Percentiles rank a stretch among this genome's conserved stretches.
phyloP scores from a whole-genome alignment of 495 filamentous ascomycete genomes.

The Neurospora hispaniola region DNA sequence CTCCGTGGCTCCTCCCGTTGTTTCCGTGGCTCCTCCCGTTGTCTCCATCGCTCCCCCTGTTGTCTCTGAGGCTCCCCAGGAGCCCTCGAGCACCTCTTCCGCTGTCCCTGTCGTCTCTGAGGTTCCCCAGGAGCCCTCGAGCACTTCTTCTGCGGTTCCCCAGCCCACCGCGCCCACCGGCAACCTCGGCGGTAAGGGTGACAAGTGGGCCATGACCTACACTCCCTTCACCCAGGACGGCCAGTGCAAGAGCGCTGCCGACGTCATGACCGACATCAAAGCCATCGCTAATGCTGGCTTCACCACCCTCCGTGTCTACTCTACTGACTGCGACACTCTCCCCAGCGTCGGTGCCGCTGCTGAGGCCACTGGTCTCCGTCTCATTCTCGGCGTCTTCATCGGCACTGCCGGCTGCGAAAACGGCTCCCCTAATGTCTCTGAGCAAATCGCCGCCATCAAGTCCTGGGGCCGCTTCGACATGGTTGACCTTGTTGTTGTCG shows the following conservation, averaged over 20 bases:
- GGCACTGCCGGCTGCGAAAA: slow-evolving; percentile 46
- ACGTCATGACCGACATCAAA: slow-evolving; percentile 56
- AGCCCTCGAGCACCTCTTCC: background rate
- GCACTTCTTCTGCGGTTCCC: slow-evolving; percentile 13
- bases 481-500: slow-evolving; percentile 71
- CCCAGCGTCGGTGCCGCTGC: slow-evolving; percentile 59
- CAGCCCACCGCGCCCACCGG: slow-evolving; percentile 13
- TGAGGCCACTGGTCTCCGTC: slow-evolving; percentile 49
- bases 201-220: slow-evolving; percentile 85
- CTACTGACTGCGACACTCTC: slow-evolving; percentile 78
- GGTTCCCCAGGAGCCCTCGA: slow-evolving; percentile 5
- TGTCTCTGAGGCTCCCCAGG: background rate
- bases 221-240: slow-evolving; percentile 59
- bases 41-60: background rate
- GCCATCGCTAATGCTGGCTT: slow-evolving; percentile 65
- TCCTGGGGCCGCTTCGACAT: slow-evolving; percentile 64
- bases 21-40: slow-evolving; percentile 4
- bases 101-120: slow-evolving; percentile 3
- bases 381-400: slow-evolving; percentile 85
- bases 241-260: slow-evolving; percentile 53
- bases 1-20: slow-evolving; percentile 2
- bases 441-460: slow-evolving; percentile 64
- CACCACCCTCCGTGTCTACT: slow-evolving; percentile 77
- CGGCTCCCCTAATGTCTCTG: slow-evolving; percentile 37
- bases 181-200: slow-evolving; percentile 34